These are phyloP conservation scores for Raffaelea arxii DNA, from an alignment of 2,329 filamentous ascomycete species.

Conservation along the genomic window DNA sequence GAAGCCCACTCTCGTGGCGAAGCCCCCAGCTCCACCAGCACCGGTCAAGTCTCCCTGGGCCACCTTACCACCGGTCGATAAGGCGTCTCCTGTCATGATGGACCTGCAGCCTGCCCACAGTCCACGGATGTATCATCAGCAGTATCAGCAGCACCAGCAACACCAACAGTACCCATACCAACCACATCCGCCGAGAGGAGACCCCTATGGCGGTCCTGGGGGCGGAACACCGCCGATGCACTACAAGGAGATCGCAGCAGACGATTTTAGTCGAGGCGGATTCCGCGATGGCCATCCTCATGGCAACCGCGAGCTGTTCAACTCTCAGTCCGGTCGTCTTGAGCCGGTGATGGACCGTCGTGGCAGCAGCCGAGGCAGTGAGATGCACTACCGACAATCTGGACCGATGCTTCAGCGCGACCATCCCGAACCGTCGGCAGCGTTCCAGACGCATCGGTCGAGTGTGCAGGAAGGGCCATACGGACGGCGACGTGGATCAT, in stretches of 20 bases:
- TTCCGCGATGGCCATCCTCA: conserved; percentile 63
- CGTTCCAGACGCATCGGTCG: conserved; percentile 71
- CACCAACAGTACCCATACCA: conserved; percentile 1
- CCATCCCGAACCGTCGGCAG: conserved; percentile 67
- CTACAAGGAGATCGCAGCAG: conserved; percentile 80
- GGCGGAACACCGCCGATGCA: conserved; percentile 29
- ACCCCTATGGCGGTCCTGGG: conserved; percentile 33
- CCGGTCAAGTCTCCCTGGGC: conserved; percentile 91
- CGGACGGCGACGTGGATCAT: conserved; percentile 73
- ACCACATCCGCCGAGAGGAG: conserved; percentile 33
- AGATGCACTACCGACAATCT: conserved; percentile 59
- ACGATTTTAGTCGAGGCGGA: conserved; percentile 79
- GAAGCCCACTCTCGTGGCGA: conserved; percentile 64
- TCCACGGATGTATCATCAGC: neutral
- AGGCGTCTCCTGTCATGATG: conserved; percentile 57
- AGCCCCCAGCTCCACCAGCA: conserved; percentile 55
- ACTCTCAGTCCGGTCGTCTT: conserved; percentile 90
- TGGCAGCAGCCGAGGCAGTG: conserved; percentile 56
- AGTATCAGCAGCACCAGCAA: conserved; percentile 3
- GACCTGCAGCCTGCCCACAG: conserved; percentile 33
- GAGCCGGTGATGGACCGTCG: conserved; percentile 79
- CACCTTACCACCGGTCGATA: conserved; percentile 73
- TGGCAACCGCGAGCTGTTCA: conserved; percentile 70
- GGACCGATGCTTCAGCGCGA: conserved; percentile 67
- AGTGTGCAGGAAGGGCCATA: conserved; percentile 58